Conservation (phyloP, 2,329 filamentous ascomycete genomes). For the Thelonectria rubi region DNA sequence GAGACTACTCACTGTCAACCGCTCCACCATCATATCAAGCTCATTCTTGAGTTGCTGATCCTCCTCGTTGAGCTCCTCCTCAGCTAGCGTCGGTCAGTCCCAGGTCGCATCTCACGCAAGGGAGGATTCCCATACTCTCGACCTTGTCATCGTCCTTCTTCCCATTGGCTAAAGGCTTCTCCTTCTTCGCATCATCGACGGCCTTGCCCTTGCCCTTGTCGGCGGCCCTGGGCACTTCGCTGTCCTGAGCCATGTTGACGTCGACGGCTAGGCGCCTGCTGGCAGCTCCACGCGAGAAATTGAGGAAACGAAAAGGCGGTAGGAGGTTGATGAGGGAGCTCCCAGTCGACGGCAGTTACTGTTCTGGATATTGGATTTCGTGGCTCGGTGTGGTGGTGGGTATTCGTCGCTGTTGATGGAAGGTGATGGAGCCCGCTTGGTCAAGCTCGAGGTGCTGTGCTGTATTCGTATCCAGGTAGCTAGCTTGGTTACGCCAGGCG, state of each 20-base stretch:
- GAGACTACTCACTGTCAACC: constrained; percentile 74
- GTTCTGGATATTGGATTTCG: constrained; percentile 25
- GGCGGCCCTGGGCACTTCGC: constrained; percentile 81
- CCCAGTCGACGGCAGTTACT: constrained; percentile 22
- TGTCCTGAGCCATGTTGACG: constrained; percentile 88
- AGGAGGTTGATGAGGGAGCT: constrained; percentile 12
- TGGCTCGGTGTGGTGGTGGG: constrained; percentile 35
- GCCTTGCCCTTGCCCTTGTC: constrained; percentile 99
- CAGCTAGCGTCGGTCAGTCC: constrained; percentile 44
- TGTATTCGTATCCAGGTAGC: constrained; percentile 42
- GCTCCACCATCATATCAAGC: constrained; percentile 96
- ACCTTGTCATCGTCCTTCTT: constrained; percentile 79
- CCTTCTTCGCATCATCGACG: constrained; percentile 74
- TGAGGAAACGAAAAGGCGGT: constrained; percentile 24
- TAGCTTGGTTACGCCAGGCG: constrained; percentile 56
- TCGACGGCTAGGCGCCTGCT: constrained; percentile 42
- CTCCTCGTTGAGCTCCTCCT: constrained; percentile 95
- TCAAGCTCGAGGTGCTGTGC: constrained; percentile 48
- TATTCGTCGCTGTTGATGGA: constrained; percentile 46
- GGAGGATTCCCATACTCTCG: constrained; percentile 52
- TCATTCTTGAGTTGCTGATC: constrained; percentile 98
- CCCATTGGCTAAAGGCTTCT: constrained; percentile 74
- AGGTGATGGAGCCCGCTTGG: constrained; percentile 50
- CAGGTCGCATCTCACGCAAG: constrained; percentile 23
- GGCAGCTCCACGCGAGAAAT: constrained; percentile 38